These are phyloP conservation scores for Fomitopsis pinicola DNA, from an alignment of 1,284 basidiomycete genomes.

Conservation along the genomic window DNA sequence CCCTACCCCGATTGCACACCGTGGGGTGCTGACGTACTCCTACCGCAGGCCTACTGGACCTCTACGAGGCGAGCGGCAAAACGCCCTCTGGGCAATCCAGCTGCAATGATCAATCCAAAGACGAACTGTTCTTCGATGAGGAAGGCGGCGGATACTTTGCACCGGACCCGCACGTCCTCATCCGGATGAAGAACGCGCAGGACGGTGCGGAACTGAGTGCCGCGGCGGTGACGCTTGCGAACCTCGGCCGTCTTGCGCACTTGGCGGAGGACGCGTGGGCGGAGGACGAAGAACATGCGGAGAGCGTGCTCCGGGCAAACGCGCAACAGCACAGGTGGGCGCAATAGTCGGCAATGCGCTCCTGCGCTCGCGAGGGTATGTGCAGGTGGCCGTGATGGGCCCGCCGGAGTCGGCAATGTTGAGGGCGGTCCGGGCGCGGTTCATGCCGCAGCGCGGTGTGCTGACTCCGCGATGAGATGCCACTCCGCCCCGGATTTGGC, in stretches of 20 bases:
- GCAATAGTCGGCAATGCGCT: conserved; percentile 22
- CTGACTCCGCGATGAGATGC: too few relatives aligned
- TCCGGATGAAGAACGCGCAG: conserved; percentile 38
- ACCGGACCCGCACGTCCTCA: conserved; percentile 34
- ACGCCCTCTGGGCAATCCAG: conserved; percentile 30
- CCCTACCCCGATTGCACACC: too few relatives aligned
- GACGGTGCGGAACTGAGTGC: conserved; percentile 43
- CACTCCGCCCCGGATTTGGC: too few relatives aligned
- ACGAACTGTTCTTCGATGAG: conserved; percentile 39
- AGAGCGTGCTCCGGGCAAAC: conserved; percentile 24
- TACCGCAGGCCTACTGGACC: conserved; percentile 25
- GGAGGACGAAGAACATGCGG: conserved; percentile 27
- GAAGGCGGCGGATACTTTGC: conserved; percentile 38
- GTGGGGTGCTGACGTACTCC: background rate
- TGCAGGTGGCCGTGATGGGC: conserved; percentile 21
- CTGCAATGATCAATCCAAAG: conserved; percentile 37
- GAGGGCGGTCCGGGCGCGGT: conserved; percentile 13
- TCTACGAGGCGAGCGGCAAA: conserved; percentile 36
- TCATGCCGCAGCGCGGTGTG: conserved; percentile 25
- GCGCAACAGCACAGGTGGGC: conserved; percentile 19
- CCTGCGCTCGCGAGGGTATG: conserved; percentile 15
- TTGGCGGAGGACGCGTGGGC: conserved; percentile 27
- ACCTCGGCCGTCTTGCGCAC: conserved; percentile 34
- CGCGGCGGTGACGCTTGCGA: conserved; percentile 33
- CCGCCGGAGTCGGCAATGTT: conserved; percentile 13